Percentiles rank a stretch among this genome's conserved stretches.
Evolutionary conservation across 345 rosid species (phyloP).

Genomic region (Rhodamnia rubescens): DNA sequence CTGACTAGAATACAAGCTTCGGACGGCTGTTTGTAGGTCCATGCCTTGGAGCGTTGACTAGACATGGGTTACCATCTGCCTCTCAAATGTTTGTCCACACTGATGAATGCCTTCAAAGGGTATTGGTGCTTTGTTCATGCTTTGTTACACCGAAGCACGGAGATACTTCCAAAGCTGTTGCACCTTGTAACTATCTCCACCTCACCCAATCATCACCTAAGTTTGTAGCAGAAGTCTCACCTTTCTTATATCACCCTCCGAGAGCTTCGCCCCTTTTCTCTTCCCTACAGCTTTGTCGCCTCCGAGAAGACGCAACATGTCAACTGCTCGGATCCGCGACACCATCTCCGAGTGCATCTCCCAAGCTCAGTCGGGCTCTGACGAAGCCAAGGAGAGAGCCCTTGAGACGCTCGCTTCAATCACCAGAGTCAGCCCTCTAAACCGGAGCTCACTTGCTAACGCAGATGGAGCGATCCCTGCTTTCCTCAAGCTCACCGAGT

Average conservation of each 20-base stretch:
- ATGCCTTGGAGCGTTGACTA: not conserved
- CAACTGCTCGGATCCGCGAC: constrained; percentile 15
- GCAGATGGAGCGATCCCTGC: constrained; percentile 23
- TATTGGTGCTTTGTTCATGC: not conserved
- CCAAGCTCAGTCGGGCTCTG: constrained; percentile 19
- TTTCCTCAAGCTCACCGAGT: constrained; percentile 23
- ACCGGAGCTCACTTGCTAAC: constrained; percentile 29
- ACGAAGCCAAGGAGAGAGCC: constrained; percentile 26
- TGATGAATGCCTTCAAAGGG: not conserved
- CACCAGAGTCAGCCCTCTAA: constrained; percentile 34
- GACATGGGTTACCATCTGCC: not conserved
- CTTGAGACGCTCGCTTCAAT: constrained; percentile 31
- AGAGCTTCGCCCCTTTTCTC: not conserved
- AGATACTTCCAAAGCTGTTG: not conserved
- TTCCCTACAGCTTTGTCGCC: not conserved
- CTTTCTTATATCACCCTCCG: not conserved
- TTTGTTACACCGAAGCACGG: not conserved
- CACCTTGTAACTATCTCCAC: not conserved
- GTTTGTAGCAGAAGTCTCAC: not conserved
- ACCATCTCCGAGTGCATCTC: constrained; percentile 15
- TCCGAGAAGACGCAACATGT: constrained; percentile 4
- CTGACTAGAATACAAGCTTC: not conserved
- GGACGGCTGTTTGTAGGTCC: not conserved
- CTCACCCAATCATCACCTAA: not conserved
- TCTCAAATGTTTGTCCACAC: not conserved